phyloP scores from a whole-genome alignment of 2,329 filamentous ascomycete genomes.

The Exophiala oligosperma region DNA sequence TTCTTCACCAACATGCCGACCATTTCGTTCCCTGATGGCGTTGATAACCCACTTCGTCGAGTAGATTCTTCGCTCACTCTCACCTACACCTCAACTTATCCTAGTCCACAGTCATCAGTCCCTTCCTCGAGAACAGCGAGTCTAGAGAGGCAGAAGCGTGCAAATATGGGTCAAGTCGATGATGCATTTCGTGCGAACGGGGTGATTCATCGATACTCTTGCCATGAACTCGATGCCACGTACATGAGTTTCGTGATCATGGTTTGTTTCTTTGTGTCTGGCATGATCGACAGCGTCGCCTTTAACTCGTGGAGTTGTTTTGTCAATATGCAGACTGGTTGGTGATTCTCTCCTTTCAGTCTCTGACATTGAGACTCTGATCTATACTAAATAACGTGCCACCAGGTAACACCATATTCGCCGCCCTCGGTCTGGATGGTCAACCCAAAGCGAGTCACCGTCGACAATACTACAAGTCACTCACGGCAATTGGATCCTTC shows the following conservation, averaged over 20 bases:
- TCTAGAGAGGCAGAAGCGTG: constrained; percentile 4
- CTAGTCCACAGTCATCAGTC: background rate
- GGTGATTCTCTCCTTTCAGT: constrained; percentile 9
- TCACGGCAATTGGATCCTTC: constrained; percentile 42
- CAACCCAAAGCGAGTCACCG: constrained; percentile 39
- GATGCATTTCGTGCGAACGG: background rate
- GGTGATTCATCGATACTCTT: constrained; percentile 16
- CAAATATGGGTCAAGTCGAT: constrained; percentile 7
- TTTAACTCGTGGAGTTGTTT: constrained; percentile 51
- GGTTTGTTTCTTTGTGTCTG: constrained; percentile 43
- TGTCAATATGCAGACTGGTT: constrained; percentile 50
- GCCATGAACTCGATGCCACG: constrained; percentile 24
- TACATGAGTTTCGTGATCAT: constrained; percentile 29
- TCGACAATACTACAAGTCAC: constrained; percentile 45
- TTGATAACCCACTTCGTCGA: background rate
- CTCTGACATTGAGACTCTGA: background rate
- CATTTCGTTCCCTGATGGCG: constrained; percentile 4
- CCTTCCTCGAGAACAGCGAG: constrained; percentile 2
- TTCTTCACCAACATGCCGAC: constrained; percentile 8
- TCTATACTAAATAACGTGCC: background rate
- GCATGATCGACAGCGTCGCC: constrained; percentile 46
- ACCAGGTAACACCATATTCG: constrained; percentile 46
- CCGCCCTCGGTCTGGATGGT: constrained; percentile 43
- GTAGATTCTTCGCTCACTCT: constrained; percentile 14
- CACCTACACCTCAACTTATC: constrained; percentile 7